phyloP scores from a whole-genome alignment of 257 asterid genomes.

The Solanum sejunctum region DNA sequence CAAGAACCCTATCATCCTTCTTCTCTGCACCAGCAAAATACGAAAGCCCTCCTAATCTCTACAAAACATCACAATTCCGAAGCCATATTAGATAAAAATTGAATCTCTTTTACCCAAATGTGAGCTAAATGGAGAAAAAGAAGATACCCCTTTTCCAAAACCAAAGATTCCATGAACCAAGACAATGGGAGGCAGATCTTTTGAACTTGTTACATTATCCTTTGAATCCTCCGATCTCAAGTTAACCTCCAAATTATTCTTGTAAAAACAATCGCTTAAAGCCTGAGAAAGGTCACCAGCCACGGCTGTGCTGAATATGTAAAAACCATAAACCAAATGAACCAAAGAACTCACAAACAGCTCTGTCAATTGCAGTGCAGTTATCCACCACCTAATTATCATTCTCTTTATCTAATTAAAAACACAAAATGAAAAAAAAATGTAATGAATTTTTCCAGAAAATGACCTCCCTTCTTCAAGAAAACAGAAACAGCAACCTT shows the following conservation, averaged over 20 bases:
- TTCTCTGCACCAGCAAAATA: conserved; percentile 97
- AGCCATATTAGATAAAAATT: not conserved
- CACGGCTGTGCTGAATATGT: conserved; percentile 84
- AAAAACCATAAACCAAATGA: conserved; percentile 81
- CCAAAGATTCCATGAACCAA: conserved; percentile 95
- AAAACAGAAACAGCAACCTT: conserved; percentile 42
- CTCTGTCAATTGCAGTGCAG: conserved; percentile 56
- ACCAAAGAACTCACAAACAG: conserved; percentile 61
- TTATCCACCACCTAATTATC: conserved; percentile 62
- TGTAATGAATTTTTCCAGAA: not conserved
- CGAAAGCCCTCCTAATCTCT: conserved; percentile 89
- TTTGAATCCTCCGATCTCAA: conserved; percentile 26
- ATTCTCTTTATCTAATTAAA: conserved; percentile 6
- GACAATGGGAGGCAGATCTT: conserved; percentile 87
- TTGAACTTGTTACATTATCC: conserved; percentile 11
- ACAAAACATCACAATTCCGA: not conserved
- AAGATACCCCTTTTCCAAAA: conserved; percentile 95
- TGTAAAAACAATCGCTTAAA: conserved; percentile 48
- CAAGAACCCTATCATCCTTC: conserved; percentile 94
- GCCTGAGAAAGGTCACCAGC: conserved; percentile 80
- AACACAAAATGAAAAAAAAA: not conserved
- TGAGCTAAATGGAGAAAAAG: not conserved
- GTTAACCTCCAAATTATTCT: conserved; percentile 29
- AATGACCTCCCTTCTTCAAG: conserved; percentile 34
- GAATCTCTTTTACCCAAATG: not conserved